These are phyloP conservation scores for Chloranthus sessilifolius DNA, from an alignment of 164 flowering plant species.

Conservation along the genomic window DNA sequence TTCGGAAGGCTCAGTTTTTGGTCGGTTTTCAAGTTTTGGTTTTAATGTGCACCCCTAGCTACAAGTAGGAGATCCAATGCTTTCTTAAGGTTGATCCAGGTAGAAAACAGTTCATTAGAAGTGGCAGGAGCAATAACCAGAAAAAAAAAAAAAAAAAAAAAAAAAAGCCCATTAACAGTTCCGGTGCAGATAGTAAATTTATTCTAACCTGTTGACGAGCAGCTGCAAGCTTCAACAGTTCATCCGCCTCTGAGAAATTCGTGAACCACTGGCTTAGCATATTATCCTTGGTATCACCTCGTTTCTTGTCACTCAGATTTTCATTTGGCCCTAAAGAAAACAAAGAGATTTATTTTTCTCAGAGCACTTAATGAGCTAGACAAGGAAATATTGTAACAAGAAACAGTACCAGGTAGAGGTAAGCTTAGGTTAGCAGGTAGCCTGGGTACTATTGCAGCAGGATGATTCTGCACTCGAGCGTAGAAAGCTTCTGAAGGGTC, in stretches of 20 bases:
- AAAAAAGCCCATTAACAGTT: too few relatives aligned
- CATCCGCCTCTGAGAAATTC: slow-evolving; percentile 91
- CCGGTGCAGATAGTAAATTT: too few relatives aligned
- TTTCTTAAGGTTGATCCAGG: too few relatives aligned
- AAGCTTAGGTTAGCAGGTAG: slow-evolving; percentile 52
- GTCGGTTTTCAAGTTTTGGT: too few relatives aligned
- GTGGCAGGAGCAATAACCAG: too few relatives aligned
- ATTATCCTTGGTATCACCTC: slow-evolving; percentile 67
- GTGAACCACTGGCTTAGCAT: slow-evolving; percentile 61
- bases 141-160: too few relatives aligned
- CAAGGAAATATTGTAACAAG: too few relatives aligned
- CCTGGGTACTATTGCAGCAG: slow-evolving; percentile 68
- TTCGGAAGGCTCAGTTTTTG: too few relatives aligned
- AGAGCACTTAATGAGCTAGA: too few relatives aligned
- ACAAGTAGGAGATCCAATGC: too few relatives aligned
- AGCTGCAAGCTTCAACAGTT: slow-evolving; percentile 74
- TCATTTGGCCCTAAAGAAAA: slow-evolving; percentile 33
- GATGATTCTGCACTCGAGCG: slow-evolving; percentile 71
- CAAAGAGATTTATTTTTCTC: slow-evolving; percentile 1
- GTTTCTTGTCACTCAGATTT: slow-evolving; percentile 33
- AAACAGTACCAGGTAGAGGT: slow-evolving; percentile 43
- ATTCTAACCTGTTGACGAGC: slow-evolving; percentile 77
- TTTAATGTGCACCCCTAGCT: too few relatives aligned
- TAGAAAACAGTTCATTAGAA: too few relatives aligned
- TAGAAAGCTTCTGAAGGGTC: slow-evolving; percentile 74